phyloP scores from a whole-genome alignment of 2,329 filamentous ascomycete species.

The Pseudogymnoascus sp. region DNA sequence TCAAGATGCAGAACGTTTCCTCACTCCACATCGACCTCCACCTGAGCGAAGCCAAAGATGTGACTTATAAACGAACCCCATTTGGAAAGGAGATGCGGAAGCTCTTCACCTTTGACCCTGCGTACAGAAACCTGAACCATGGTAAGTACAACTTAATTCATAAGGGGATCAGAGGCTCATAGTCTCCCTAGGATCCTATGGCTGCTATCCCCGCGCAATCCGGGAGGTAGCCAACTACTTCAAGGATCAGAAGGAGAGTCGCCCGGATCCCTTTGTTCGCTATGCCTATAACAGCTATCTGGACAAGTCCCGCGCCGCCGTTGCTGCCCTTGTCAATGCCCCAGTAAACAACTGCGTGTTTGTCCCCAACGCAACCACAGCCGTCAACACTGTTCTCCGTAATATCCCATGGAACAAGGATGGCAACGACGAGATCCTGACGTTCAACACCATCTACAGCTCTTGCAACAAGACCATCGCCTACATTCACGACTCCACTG shows the following conservation, averaged over 20 bases:
- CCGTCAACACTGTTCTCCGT: constrained; percentile 69
- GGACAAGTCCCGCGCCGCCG: constrained; percentile 52
- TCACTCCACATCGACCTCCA: constrained; percentile 3
- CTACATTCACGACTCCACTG: constrained; percentile 40
- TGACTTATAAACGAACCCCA: constrained; percentile 20
- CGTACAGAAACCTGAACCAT: constrained; percentile 30
- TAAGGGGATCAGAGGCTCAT: neutral
- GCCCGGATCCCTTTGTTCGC: constrained; percentile 69
- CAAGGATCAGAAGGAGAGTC: constrained; percentile 57
- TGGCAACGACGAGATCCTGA: constrained; percentile 60
- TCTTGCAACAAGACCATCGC: constrained; percentile 66
- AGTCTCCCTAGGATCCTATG: constrained; percentile 57
- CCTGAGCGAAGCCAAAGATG: constrained; percentile 10
- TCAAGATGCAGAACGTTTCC: constrained; percentile 18
- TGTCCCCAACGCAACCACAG: constrained; percentile 72
- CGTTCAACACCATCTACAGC: constrained; percentile 71
- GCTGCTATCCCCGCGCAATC: constrained; percentile 60
- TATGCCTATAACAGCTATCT: constrained; percentile 56
- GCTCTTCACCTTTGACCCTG: constrained; percentile 27
- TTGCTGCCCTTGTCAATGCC: constrained; percentile 59
- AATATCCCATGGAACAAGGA: constrained; percentile 60
- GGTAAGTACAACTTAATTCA: constrained; percentile 19
- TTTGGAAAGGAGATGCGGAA: constrained; percentile 29
- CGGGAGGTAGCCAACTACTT: constrained; percentile 51
- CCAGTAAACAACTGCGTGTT: constrained; percentile 62